Evolutionary conservation across 2,329 filamentous ascomycete species (phyloP), one percentile per base, ranked within the genome.

Genomic region (Paraphoma chrysanthemicola): DNA sequence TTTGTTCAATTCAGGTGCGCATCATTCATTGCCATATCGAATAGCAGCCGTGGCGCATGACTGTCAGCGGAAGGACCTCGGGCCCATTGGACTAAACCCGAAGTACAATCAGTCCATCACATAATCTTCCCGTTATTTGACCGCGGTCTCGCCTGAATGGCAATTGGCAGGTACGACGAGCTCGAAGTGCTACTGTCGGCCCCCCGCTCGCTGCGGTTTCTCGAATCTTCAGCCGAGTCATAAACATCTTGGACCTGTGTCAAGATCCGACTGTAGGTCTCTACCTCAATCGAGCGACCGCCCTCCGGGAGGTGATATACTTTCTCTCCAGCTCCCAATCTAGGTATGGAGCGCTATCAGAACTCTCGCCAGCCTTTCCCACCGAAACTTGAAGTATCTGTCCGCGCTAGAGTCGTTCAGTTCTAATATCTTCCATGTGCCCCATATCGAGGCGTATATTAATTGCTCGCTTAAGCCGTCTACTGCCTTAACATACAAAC

Each of bases 291-390:
- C 8, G 11, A 12, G 6, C 38, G n/a, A 41, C 16, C 38, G 6
- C 7, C 14, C 14, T 14, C 14, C 10, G 38, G 6, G 11, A 9
- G 11, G 10, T 14, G 16, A 41, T 41, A n/a, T 12, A 12, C 10
- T 41, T 9, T 17, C 42, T 44, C 68, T 65, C 60, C 64, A 73
- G 44, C 71, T 47, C 10, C 70, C 70, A 44, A 74, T 71, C 53
- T 66, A 73, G 28, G 71, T 39, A 17, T 72, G 73, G 14, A 73
- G 56, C 51, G 66, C 67, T 12, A 67, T 57, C 31, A 72, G 57
- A 14, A 71, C 67, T 33, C 68, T 67, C 42, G 55, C 53, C 1
- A 71, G 33, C 7, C 68, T 63, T 11, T 53, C 38, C 54, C 45
- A 56, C 38, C 53, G 49, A 54, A 70, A 71, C 16, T 61, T 64